These are phyloP conservation scores for Boletus huronensis DNA, from an alignment of 768 basidiomycete genomes.

Conservation along the genomic window DNA sequence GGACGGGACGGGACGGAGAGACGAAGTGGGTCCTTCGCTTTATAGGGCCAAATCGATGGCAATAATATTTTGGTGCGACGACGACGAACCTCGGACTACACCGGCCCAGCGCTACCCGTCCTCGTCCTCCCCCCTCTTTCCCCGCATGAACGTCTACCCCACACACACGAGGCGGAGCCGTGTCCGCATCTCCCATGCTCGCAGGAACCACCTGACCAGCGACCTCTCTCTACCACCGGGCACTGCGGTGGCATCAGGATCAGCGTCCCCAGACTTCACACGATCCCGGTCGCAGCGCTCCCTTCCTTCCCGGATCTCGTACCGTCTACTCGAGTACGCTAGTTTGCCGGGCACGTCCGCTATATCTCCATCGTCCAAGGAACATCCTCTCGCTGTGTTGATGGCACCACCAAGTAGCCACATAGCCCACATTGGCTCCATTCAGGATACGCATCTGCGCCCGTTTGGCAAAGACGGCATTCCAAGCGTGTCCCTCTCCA, in stretches of 20 bases:
- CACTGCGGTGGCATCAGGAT: not conserved
- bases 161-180: no score
- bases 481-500: not conserved
- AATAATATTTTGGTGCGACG: not conserved
- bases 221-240: no score
- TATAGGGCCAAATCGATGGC: conserved; percentile 11
- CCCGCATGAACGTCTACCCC: conserved; percentile 26
- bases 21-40: conserved; percentile 3
- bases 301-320: conserved; percentile 10
- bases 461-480: not conserved
- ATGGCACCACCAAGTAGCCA: not conserved
- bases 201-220: no score
- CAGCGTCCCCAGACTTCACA: no score
- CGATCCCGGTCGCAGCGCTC: no score
- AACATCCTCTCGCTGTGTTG: not conserved
- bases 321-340: not conserved
- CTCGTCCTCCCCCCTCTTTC: conserved; percentile 14
- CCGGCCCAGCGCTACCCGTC: not conserved
- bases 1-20: conserved; percentile 8
- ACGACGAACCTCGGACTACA: no score
- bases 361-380: conserved; percentile 4
- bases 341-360: not conserved
- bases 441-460: not conserved
- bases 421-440: not conserved
- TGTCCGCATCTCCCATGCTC: conserved; percentile 4